Evolutionary conservation across 257 asterid genomes (phyloP), one percentile per base, ranked within the genome.

Genomic region (Avicennia marina): DNA sequence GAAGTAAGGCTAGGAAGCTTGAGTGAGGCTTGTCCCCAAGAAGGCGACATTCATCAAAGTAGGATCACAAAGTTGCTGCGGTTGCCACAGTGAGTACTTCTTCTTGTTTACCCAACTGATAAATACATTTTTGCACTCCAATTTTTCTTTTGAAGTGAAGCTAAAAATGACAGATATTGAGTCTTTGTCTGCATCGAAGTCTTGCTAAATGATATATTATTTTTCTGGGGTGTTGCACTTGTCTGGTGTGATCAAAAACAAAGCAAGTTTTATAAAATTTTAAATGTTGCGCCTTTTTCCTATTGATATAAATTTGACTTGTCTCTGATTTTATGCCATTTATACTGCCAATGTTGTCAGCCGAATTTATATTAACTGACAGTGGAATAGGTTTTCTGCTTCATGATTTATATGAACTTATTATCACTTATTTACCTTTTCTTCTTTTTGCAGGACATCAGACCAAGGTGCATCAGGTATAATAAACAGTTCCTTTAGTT

Each of bases 1-100:
- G 97, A 89, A 72, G 95, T 86, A 56, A 71, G 97, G 72, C 48
- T 89, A 27, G 97, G 97, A 70, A 89, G 97, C 73, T 65, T 89
- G 71, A 79, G 82, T 49, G 89, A 79, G 73, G 85, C 76, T 63
- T 86, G 89, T 64, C 71, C 81, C 63, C 89, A 81, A 74, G 95
- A 86, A 73, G 81, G 77, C 3, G 94, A 81, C 49, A 56, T 62
- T 56, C 82, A 81, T 62, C 95, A 75, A 67, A 81, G n/a, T 33
- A 69, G 86, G 65, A 69, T 89, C 62, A 64, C 89, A 68, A 75
- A 85, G 70, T 64, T 89, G 71, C 74, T 89, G 52, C 74, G 90
- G 44, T 53, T 83, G 39, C 87, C 83, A 38, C 93, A 78, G 96
- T 89, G 66, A 83, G 95, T 74, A 21, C 56, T 54, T 56, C 15